Conservation (phyloP, 495 filamentous ascomycete genomes). For the Penicillium longicatenatum region DNA sequence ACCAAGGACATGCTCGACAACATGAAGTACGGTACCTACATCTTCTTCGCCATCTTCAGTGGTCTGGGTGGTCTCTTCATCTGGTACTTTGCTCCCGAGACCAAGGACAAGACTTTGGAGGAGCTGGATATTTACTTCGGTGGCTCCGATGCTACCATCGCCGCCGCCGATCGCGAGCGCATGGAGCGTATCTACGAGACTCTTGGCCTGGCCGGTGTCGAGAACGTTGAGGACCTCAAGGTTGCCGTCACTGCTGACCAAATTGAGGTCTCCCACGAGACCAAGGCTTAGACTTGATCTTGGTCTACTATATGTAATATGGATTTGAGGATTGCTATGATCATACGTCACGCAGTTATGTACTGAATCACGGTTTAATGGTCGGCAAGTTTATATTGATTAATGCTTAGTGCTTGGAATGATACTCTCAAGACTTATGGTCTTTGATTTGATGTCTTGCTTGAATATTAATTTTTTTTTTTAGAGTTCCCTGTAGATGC, state of each 20-base stretch:
- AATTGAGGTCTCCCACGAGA: constrained; percentile 9
- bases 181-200: constrained; percentile 12
- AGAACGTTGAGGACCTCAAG: constrained; percentile 33
- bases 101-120: constrained; percentile 53
- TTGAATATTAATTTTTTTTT: not conserved
- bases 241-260: constrained; percentile 12
- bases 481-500: not conserved
- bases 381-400: constrained; percentile 7
- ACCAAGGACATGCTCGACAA: constrained; percentile 40
- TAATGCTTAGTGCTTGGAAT: constrained; percentile 3
- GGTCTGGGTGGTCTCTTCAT: constrained; percentile 49
- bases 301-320: not conserved
- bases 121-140: constrained; percentile 13
- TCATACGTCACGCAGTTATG: constrained; percentile 5
- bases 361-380: constrained; percentile 4
- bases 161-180: constrained; percentile 8
- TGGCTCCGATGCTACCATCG: constrained; percentile 23
- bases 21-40: constrained; percentile 47
- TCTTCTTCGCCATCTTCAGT: constrained; percentile 51
- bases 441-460: not conserved
- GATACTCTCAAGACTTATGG: not conserved
- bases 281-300: not conserved
- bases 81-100: constrained; percentile 56
- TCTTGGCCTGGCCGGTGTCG: constrained; percentile 20
- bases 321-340: constrained; percentile 1